Conservation (phyloP, 2,329 filamentous ascomycete species). For the Botrytis paeoniae region DNA sequence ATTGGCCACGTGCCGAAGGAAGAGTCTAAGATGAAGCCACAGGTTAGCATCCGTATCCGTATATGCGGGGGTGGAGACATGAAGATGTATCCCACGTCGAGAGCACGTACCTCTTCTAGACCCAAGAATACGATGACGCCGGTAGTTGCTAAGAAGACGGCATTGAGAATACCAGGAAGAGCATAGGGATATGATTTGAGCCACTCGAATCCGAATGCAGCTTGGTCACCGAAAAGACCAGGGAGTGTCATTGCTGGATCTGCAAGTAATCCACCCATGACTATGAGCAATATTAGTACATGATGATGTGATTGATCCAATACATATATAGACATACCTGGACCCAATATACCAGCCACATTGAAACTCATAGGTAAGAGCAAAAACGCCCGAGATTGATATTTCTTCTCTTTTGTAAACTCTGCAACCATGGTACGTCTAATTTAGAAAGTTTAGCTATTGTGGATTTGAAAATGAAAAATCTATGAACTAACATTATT, state of each 20-base stretch:
- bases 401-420: conserved; percentile 66
- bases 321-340: conserved; percentile 49
- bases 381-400: conserved; percentile 43
- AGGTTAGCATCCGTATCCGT: not conserved
- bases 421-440: conserved; percentile 69
- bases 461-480: not conserved
- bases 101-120: conserved; percentile 33
- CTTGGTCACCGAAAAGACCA: conserved; percentile 35
- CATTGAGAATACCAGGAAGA: conserved; percentile 42
- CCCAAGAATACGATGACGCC: conserved; percentile 37
- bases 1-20: conserved; percentile 15
- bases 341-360: conserved; percentile 46
- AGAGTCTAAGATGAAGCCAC: conserved; percentile 9
- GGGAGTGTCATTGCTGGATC: conserved; percentile 42
- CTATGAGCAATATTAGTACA: conserved; percentile 20
- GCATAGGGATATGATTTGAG: conserved; percentile 43
- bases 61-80: not conserved
- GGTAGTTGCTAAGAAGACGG: conserved; percentile 34
- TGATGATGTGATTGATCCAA: not conserved
- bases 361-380: conserved; percentile 64
- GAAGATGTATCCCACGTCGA: not conserved
- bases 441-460: conserved; percentile 29
- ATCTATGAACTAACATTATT: conserved; percentile 58
- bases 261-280: conserved; percentile 44
- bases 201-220: conserved; percentile 39